These are phyloP conservation scores for Ophiocordyceps camponoti-leonardi DNA, from an alignment of 2,329 filamentous ascomycete species.

Conservation along the genomic window DNA sequence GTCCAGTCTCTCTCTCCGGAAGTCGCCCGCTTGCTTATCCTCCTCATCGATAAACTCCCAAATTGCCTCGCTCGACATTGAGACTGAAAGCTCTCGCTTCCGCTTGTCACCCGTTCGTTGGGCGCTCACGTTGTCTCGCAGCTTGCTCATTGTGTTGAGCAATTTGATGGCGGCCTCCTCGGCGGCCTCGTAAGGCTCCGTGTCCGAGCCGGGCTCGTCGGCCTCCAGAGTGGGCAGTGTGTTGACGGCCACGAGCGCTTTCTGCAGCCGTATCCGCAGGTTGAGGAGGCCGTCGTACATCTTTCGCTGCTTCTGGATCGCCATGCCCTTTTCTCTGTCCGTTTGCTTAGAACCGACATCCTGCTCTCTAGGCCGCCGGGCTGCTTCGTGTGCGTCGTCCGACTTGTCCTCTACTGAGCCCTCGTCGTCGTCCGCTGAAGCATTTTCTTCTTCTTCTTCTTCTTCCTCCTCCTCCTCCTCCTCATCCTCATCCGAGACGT, in stretches of 20 bases:
- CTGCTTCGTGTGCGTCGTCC: slow-evolving; percentile 14
- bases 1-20: slow-evolving; percentile 58
- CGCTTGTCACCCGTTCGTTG: slow-evolving; percentile 41
- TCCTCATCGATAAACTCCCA: slow-evolving; percentile 55
- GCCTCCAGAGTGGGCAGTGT: slow-evolving; percentile 38
- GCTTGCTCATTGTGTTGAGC: slow-evolving; percentile 61
- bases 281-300: slow-evolving; percentile 82
- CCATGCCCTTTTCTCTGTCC: slow-evolving; percentile 52
- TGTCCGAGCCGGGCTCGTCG: slow-evolving; percentile 15
- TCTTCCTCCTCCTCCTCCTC: slow-evolving; percentile 17
- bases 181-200: slow-evolving; percentile 51
- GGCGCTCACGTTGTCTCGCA: slow-evolving; percentile 43
- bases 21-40: slow-evolving; percentile 40
- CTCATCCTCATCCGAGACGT: slow-evolving; percentile 14
- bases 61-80: slow-evolving; percentile 45
- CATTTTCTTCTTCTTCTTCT: slow-evolving; percentile 19
- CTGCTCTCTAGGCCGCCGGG: slow-evolving; percentile 15
- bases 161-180: slow-evolving; percentile 75
- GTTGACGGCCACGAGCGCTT: slow-evolving; percentile 70
- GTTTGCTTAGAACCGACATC: slow-evolving; percentile 14
- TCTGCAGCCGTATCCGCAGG: slow-evolving; percentile 81
- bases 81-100: slow-evolving; percentile 33
- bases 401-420: slow-evolving; percentile 18
- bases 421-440: slow-evolving; percentile 13
- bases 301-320: slow-evolving; percentile 71